These are phyloP conservation scores for Cadophora sp. DNA, from an alignment of 2,329 filamentous ascomycete genomes.

Conservation along the genomic window DNA sequence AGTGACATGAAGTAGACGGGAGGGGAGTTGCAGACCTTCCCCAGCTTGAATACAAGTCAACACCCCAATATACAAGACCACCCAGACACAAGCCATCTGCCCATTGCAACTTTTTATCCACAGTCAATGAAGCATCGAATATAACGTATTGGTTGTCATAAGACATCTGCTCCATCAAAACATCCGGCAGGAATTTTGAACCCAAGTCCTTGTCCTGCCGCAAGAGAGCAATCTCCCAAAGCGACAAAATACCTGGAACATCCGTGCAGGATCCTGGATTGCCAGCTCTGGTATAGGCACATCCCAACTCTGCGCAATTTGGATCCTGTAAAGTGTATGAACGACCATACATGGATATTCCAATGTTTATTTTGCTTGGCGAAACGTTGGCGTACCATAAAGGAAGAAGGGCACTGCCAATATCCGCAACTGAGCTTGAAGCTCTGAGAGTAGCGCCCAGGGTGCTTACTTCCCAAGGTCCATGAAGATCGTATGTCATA, in stretches of 20 bases:
- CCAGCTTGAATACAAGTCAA: constrained; percentile 38
- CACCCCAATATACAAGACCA: constrained; percentile 42
- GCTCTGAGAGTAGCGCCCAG: constrained; percentile 45
- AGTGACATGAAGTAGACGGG: neutral
- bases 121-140: constrained; percentile 50
- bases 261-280: constrained; percentile 43
- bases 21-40: constrained; percentile 28
- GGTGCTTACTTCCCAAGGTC: constrained; percentile 49
- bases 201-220: constrained; percentile 34
- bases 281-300: constrained; percentile 36
- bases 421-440: constrained; percentile 53
- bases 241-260: constrained; percentile 44
- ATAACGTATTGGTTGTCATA: constrained; percentile 51
- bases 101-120: constrained; percentile 44
- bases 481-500: constrained; percentile 46
- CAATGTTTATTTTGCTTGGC: constrained; percentile 53
- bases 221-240: constrained; percentile 45
- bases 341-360: constrained; percentile 56
- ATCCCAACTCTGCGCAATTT: constrained; percentile 38
- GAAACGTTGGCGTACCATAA: constrained; percentile 52
- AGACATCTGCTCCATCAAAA: constrained; percentile 42
- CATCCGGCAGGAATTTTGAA: constrained; percentile 37
- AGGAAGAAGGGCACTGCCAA: constrained; percentile 47
- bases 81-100: constrained; percentile 42
- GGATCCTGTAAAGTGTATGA: constrained; percentile 48